Percentiles rank a stretch among this genome's conserved stretches.
These are phyloP conservation scores for Aspergillus calidoustus DNA, from an alignment of 2,329 filamentous ascomycete genomes.

Conservation along the genomic window DNA sequence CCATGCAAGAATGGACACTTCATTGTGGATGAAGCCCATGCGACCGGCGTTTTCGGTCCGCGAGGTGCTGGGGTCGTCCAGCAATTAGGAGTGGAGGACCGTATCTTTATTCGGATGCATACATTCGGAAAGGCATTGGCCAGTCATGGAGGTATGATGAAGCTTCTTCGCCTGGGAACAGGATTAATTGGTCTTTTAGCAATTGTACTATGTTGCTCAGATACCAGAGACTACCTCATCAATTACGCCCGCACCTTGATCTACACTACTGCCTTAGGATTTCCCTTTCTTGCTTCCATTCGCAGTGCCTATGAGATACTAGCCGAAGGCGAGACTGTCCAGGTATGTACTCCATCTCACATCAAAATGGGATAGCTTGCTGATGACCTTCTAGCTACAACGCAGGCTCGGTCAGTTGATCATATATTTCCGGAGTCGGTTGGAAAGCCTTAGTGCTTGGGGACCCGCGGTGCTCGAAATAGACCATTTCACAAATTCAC, in stretches of 20 bases:
- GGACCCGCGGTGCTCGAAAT: slow-evolving; percentile 42
- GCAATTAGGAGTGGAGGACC: slow-evolving; percentile 54
- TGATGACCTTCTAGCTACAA: slow-evolving; percentile 37
- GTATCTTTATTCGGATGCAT: slow-evolving; percentile 56
- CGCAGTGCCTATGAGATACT: slow-evolving; percentile 63
- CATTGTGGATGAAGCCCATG: slow-evolving; percentile 62
- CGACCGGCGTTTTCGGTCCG: slow-evolving; percentile 55
- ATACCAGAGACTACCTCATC: slow-evolving; percentile 67
- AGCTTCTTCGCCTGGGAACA: slow-evolving; percentile 14
- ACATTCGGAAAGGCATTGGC: slow-evolving; percentile 60
- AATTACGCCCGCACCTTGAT: slow-evolving; percentile 78
- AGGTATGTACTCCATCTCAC: slow-evolving; percentile 37
- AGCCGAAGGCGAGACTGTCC: slow-evolving; percentile 53
- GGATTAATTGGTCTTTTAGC: slow-evolving; percentile 44
- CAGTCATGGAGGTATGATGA: slow-evolving; percentile 67
- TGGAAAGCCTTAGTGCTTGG: slow-evolving; percentile 44
- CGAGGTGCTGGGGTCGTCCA: slow-evolving; percentile 56
- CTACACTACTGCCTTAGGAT: slow-evolving; percentile 72
- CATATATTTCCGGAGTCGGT: slow-evolving; percentile 48
- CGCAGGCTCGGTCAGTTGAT: slow-evolving; percentile 55
- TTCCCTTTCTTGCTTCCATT: slow-evolving; percentile 64
- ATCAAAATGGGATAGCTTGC: not conserved
- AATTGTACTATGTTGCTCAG: slow-evolving; percentile 64
- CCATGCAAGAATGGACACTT: slow-evolving; percentile 61
- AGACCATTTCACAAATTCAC: slow-evolving; percentile 56